Evolutionary conservation across 2,329 filamentous ascomycete species (phyloP), one percentile per base, ranked within the genome.

Genomic region (Zopfia rhizophila): DNA sequence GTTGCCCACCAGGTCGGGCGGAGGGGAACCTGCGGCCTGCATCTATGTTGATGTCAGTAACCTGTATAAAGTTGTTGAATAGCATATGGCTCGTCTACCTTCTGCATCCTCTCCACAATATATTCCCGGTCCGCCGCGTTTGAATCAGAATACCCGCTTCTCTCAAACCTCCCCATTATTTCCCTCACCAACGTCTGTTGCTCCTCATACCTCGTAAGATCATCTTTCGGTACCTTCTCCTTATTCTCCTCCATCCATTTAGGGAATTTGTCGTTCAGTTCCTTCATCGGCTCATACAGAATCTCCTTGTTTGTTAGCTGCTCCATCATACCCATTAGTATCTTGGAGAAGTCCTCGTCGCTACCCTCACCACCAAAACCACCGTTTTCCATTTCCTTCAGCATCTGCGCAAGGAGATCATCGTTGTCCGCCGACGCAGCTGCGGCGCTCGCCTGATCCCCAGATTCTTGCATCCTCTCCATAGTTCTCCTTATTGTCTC

Each of bases 241-340:
- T 75, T 81, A 70, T 97, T 93, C 74, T 89, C 87, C 61, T 83
- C 82, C 69, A 99, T 80, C 93, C 94, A 99, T 2, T 75, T 85
- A 0, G 92, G 93, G 66, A 94, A 99, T 73, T 97, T 97, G 40
- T 90, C 88, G 70, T 96, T 78, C 35, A 99, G 78, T 74, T 99
- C 94, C 77, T 96, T 96, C 91, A 99, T 97, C 2, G 94, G 94
- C 75, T 99, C 93, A 69, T 97, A 97, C 38, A 99, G 75, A 53
- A 99, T 97, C 60, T 97, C 94, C 78, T 96, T 97, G 73, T 96
- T 96, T 3, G 94, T 97, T 53, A 99, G 81, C 72, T 99, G 92
- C 75, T 97, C 91, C 93, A 99, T 97, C 91, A 97, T 96, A 41
- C 89, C 90, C 81, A 96, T 85, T 48, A 99, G 83, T 85, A 97